phyloP scores from a whole-genome alignment of 306 rosid species.

The Medicago arabica region DNA sequence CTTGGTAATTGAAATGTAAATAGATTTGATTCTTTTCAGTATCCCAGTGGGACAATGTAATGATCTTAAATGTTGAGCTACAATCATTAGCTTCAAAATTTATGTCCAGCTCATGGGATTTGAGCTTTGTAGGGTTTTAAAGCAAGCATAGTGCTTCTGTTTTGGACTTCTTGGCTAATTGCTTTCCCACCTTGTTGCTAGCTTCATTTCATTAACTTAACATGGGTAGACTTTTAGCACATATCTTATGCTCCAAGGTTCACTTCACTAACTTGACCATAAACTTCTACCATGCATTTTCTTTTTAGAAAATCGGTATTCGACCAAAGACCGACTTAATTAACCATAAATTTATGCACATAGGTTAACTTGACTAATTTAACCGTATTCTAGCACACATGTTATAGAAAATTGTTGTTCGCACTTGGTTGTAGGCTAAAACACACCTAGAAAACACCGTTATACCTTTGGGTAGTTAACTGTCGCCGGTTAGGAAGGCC shows the following conservation, averaged over 20 bases:
- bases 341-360: no score
- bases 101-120: slow-evolving; percentile 46
- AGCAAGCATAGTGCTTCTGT: slow-evolving; percentile 30
- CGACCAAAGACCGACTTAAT: no score
- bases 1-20: slow-evolving; percentile 54
- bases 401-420: no score
- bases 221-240: background rate
- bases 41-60: slow-evolving; percentile 48
- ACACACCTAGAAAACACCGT: no score
- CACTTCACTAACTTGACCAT: background rate
- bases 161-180: slow-evolving; percentile 40
- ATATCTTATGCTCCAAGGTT: background rate
- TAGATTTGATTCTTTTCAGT: slow-evolving; percentile 58
- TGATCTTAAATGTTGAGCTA: slow-evolving; percentile 52
- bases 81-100: slow-evolving; percentile 55
- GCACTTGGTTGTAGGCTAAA: no score
- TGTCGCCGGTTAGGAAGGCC: no score
- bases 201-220: slow-evolving; percentile 10
- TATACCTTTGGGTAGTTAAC: no score
- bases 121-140: slow-evolving; percentile 43
- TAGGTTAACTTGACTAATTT: no score
- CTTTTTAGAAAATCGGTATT: no score
- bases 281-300: background rate
- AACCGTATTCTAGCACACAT: no score
- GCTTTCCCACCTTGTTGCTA: slow-evolving; percentile 20